Percentiles rank a stretch among this genome's conserved stretches.
Evolutionary conservation across 139 green algal species (phyloP).

Genomic region (Asterochloris sp.): DNA sequence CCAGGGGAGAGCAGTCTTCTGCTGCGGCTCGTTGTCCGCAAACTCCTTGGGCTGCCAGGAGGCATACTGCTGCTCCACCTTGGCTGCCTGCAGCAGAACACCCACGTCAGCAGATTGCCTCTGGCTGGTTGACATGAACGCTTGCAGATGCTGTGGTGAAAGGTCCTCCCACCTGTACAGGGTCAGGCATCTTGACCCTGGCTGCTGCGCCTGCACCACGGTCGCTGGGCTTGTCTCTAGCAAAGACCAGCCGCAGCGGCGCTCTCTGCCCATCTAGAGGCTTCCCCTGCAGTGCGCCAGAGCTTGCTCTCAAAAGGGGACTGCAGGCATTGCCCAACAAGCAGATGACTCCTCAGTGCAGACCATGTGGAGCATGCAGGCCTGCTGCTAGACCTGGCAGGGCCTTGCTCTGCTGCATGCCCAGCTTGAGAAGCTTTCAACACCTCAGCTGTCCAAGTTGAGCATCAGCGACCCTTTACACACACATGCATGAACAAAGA

Average conservation of each 20-base stretch:
- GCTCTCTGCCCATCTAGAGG: constrained; percentile 3
- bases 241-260: constrained; percentile 8
- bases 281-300: background rate
- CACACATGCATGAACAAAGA: no score
- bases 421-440: no score
- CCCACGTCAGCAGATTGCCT: background rate
- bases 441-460: no score
- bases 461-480: no score
- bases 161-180: background rate
- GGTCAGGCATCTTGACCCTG: background rate
- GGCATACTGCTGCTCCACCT: constrained; percentile 13
- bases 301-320: background rate
- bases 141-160: background rate
- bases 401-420: no score
- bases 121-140: background rate
- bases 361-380: background rate
- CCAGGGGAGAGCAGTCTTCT: background rate
- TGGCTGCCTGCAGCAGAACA: background rate
- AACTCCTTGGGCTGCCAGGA: constrained; percentile 17
- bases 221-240: constrained; percentile 7
- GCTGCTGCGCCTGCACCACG: background rate
- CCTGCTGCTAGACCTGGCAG: no score
- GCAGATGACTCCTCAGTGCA: background rate
- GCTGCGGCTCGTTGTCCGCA: background rate
- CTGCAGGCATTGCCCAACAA: background rate